Conservation (phyloP, 139 green algal species). For the Haematococcus lacustris region DNA sequence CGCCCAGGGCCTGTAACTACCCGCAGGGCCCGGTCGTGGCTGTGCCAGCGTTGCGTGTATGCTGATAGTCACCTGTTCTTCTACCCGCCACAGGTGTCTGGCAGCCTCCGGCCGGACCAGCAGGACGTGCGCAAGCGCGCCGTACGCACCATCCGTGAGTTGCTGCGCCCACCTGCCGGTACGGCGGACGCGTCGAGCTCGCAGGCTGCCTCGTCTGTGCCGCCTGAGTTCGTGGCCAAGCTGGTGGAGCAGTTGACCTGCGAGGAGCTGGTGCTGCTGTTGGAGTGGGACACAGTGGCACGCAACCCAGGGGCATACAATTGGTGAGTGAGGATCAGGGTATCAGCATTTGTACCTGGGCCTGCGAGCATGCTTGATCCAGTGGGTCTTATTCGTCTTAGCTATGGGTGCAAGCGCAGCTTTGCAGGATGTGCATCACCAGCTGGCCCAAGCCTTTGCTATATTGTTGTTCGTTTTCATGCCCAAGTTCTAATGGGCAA, state of each 20-base stretch:
- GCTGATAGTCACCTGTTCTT: too few relatives aligned
- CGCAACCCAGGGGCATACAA: neutral
- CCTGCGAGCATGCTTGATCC: too few relatives aligned
- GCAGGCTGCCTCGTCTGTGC: neutral
- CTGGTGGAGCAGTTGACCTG: slow-evolving; percentile 28
- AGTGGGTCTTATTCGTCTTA: too few relatives aligned
- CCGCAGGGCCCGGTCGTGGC: too few relatives aligned
- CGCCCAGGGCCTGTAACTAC: too few relatives aligned
- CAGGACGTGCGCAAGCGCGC: slow-evolving; percentile 17
- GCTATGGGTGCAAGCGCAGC: too few relatives aligned
- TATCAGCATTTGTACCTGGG: too few relatives aligned
- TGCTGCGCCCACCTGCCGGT: slow-evolving; percentile 8
- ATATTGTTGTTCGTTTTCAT: too few relatives aligned
- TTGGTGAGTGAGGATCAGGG: slow-evolving; percentile 20
- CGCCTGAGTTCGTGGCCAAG: slow-evolving; percentile 6
- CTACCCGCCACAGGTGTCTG: slow-evolving; percentile 12
- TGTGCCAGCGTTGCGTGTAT: too few relatives aligned
- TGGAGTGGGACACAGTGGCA: slow-evolving; percentile 50
- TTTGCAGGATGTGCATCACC: too few relatives aligned
- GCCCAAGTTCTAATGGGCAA: too few relatives aligned
- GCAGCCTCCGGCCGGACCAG: neutral
- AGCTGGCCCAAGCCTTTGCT: too few relatives aligned
- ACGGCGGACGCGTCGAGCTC: neutral
- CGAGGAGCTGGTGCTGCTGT: slow-evolving; percentile 40
- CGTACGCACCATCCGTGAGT: slow-evolving; percentile 17